These are phyloP conservation scores for Orobanche coerulescens DNA, from an alignment of 257 asterid species.

Conservation along the genomic window DNA sequence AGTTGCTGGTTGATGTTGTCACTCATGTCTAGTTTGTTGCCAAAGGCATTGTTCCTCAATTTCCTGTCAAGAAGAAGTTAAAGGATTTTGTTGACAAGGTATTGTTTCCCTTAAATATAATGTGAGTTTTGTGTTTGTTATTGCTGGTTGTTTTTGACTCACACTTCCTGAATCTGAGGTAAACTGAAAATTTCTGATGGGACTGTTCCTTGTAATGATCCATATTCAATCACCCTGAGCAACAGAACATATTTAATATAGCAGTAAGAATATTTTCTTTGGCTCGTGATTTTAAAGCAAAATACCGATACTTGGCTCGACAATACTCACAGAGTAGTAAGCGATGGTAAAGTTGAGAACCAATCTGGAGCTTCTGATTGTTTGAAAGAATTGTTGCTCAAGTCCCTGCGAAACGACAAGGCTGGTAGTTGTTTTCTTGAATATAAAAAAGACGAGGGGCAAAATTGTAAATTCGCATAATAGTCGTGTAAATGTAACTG, in stretches of 20 bases:
- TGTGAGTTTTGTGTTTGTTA: no score
- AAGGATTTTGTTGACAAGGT: not conserved
- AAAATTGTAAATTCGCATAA: no score
- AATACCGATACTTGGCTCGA: constrained; percentile 8
- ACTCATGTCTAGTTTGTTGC: constrained; percentile 68
- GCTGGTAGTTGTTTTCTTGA: constrained; percentile 1
- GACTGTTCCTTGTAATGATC: constrained; percentile 66
- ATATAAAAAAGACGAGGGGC: not conserved
- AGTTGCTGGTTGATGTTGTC: constrained; percentile 51
- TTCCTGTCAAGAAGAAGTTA: constrained; percentile 47
- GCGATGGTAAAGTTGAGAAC: constrained; percentile 65
- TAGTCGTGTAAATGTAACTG: no score
- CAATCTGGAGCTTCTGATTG: constrained; percentile 63
- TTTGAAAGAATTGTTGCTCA: constrained; percentile 79
- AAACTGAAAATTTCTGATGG: constrained; percentile 60
- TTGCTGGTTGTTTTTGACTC: constrained; percentile 26
- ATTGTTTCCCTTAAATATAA: no score
- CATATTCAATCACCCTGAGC: constrained; percentile 73
- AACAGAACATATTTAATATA: constrained; percentile 17
- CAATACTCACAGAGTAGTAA: constrained; percentile 82
- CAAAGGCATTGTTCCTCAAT: constrained; percentile 67
- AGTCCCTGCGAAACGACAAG: constrained; percentile 48
- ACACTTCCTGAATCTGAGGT: constrained; percentile 93
- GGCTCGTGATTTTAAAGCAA: constrained; percentile 11
- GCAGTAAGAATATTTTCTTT: constrained; percentile 6